Evolutionary conservation across 176 grass and related monocot genomes (phyloP), one percentile per base, ranked within the genome.

Genomic region (Areca catechu): DNA sequence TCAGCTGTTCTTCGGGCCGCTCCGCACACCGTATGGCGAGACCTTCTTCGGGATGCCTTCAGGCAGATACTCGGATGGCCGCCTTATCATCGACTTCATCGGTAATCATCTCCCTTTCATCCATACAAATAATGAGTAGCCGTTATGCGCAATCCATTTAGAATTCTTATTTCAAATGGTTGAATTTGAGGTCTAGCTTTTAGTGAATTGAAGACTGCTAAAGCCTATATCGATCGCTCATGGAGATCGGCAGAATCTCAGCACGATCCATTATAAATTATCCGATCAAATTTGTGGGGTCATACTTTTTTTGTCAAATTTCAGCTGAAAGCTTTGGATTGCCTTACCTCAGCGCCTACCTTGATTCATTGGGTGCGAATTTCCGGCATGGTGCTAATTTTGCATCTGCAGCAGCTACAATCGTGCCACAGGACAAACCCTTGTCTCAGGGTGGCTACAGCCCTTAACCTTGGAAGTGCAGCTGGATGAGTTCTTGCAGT

Each of bases 61-160:
- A 1, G 70, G 70, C 17, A 61, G 70, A 24, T 72, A 43, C 70
- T 72, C 56, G 3, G 58, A 72, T 18, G 70, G 70, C 27, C 70
- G 58, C 50, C 58, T 72, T 50, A 20, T 72, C 27, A 15, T 72
- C 50, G 70, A 72, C 56, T 72, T 72, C 70, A n/a, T 53, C n/a
- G 70, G 70, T 72, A 3, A 0, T 59, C 21, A 7, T 49, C 3
- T 23, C 24, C 10, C 20, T 37, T 25, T 56, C 3, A 49, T 43
- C 10, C 15, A 15, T 22, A 7, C 29, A 7, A 52, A 61, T 30
- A 34, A 34, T 34, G 5, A 9, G 30, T 34, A 9, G 30, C 30
- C 5, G 1, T 9, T 34, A 6, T 34, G 7, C 4, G 6, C 30
- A 9, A 34, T 34, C 30, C 34, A 43, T 43, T 43, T 43, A 12